Evolutionary conservation across 306 rosid genomes (phyloP).

Genomic region (Lotus japonicus): DNA sequence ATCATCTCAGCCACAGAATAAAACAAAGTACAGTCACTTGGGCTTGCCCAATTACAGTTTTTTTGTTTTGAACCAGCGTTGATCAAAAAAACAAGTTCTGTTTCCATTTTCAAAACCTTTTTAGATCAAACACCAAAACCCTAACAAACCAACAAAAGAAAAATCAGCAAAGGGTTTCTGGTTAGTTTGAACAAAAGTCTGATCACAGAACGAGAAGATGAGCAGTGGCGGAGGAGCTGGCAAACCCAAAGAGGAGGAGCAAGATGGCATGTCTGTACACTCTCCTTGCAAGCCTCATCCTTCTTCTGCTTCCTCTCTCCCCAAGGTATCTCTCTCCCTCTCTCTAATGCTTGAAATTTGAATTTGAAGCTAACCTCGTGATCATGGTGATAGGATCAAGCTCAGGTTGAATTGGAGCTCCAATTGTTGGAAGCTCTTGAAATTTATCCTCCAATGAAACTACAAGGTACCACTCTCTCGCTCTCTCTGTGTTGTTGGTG

Average conservation of each 20-base stretch:
- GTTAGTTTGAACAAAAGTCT: too few relatives aligned
- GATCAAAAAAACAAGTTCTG: background rate
- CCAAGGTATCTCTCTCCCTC: constrained; percentile 49
- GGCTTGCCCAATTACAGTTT: too few relatives aligned
- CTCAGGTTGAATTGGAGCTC: constrained; percentile 87
- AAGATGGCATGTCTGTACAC: constrained; percentile 90
- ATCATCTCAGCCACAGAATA: too few relatives aligned
- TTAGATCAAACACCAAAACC: constrained; percentile 35
- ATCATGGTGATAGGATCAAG: constrained; percentile 51
- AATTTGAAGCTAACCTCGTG: background rate
- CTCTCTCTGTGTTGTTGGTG: background rate
- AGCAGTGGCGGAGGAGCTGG: constrained; percentile 55
- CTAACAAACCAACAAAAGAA: constrained; percentile 27
- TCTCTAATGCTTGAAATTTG: background rate
- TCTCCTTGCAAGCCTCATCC: constrained; percentile 98
- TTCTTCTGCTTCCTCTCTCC: constrained; percentile 90
- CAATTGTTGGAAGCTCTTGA: constrained; percentile 71
- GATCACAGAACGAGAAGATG: constrained; percentile 13
- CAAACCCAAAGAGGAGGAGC: constrained; percentile 80
- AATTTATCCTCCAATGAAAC: constrained; percentile 67
- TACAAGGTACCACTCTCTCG: constrained; percentile 48
- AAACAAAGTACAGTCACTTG: too few relatives aligned
- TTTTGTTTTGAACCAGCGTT: too few relatives aligned
- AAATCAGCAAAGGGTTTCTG: background rate
- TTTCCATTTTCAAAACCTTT: background rate